Evolutionary conservation across 192 early-diverging fungal species (phyloP).

Genomic region (Coemansia sp.): DNA sequence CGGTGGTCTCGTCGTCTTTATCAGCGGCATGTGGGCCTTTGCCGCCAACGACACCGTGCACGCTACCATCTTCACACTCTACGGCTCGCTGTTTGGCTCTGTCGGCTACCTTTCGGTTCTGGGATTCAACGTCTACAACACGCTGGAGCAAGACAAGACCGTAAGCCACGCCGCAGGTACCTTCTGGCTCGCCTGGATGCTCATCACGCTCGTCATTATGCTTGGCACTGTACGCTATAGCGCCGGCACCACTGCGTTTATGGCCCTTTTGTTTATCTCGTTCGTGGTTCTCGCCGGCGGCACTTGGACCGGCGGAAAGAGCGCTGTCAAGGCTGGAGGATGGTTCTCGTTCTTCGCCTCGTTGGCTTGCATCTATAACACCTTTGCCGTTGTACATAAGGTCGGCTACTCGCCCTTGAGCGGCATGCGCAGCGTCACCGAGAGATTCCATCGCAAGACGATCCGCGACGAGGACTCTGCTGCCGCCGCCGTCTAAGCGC

Average conservation of each 20-base stretch:
- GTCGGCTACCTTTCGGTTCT: constrained; percentile 53
- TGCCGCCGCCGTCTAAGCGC: constrained; percentile 34
- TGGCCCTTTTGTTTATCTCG: constrained; percentile 61
- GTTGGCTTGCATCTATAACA: constrained; percentile 68
- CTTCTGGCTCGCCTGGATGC: constrained; percentile 67
- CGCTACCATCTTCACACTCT: constrained; percentile 76
- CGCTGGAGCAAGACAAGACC: constrained; percentile 54
- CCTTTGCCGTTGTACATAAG: constrained; percentile 45
- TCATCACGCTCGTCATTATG: constrained; percentile 69
- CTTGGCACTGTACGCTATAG: constrained; percentile 65
- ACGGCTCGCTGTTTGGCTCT: constrained; percentile 69
- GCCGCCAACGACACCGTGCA: constrained; percentile 79
- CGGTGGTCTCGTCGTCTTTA: constrained; percentile 53
- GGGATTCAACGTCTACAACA: constrained; percentile 61
- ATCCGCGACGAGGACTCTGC: constrained; percentile 36
- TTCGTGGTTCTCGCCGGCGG: constrained; percentile 67
- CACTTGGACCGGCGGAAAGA: constrained; percentile 57
- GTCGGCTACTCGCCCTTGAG: constrained; percentile 45
- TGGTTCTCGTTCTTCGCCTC: constrained; percentile 76
- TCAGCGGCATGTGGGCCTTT: constrained; percentile 71
- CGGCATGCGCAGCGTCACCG: constrained; percentile 23
- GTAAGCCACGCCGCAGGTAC: constrained; percentile 63
- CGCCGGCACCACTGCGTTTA: constrained; percentile 62
- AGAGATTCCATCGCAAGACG: constrained; percentile 40
- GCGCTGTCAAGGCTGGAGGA: constrained; percentile 65